Percentiles rank a stretch among this genome's conserved stretches.
These are phyloP conservation scores for Backusella macrospora DNA, from an alignment of 192 early-diverging fungal genomes.

Conservation along the genomic window DNA sequence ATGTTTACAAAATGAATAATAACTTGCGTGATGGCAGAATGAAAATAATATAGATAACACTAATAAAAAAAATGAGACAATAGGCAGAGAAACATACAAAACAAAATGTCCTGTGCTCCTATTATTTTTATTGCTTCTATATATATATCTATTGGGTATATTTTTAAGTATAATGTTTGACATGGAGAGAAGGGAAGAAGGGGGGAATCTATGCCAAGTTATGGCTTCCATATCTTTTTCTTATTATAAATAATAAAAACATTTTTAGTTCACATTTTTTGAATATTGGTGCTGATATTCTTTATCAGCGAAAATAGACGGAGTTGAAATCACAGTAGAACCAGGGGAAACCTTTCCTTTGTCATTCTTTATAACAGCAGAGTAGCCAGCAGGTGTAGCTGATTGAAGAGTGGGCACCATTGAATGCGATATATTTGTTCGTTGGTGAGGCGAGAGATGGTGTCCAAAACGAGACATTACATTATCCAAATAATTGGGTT, in stretches of 20 bases:
- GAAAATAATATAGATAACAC: too few relatives aligned
- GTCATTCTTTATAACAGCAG: not conserved
- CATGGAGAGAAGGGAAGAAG: too few relatives aligned
- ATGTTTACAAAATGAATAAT: too few relatives aligned
- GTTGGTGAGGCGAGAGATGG: constrained; percentile 18
- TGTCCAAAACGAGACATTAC: constrained; percentile 32
- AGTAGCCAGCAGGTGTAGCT: constrained; percentile 14
- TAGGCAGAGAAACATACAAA: too few relatives aligned
- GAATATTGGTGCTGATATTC: not conserved
- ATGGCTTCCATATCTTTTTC: not conserved
- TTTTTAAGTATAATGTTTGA: too few relatives aligned
- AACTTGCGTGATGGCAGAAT: too few relatives aligned
- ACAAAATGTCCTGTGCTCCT: too few relatives aligned
- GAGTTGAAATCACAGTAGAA: constrained; percentile 2
- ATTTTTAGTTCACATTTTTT: not conserved
- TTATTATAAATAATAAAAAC: not conserved
- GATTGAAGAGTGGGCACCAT: constrained; percentile 22
- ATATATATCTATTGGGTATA: too few relatives aligned
- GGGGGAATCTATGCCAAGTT: not conserved
- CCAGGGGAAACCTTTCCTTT: not conserved
- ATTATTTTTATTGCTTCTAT: too few relatives aligned
- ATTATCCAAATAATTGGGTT: constrained; percentile 24
- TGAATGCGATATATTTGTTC: constrained; percentile 18
- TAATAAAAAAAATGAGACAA: too few relatives aligned
- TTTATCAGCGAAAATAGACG: not conserved